phyloP scores from a whole-genome alignment of 768 basidiomycete species.

The Trichaptum fuscoviolaceum region DNA sequence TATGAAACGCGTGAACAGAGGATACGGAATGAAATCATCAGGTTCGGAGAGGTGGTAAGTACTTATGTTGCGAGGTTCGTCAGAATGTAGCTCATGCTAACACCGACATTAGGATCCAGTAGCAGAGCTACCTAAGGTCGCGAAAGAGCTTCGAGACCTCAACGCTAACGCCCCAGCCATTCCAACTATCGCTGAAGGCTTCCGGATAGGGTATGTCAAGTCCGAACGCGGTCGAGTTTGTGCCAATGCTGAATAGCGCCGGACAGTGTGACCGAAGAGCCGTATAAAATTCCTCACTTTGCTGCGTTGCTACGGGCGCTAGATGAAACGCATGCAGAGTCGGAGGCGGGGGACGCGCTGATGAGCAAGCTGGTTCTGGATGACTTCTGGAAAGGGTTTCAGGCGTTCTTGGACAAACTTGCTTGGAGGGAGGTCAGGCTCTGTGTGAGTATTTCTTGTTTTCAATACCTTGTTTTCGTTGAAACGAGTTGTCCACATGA shows the following conservation, averaged over 20 bases:
- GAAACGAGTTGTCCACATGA: neutral
- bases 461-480: neutral
- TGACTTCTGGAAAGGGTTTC: slow-evolving; percentile 90
- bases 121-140: slow-evolving; percentile 65
- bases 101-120: slow-evolving; percentile 49
- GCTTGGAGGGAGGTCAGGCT: slow-evolving; percentile 89
- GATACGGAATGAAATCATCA: slow-evolving; percentile 60
- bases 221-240: neutral
- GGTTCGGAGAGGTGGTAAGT: slow-evolving; percentile 79
- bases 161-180: slow-evolving; percentile 47
- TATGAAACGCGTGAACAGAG: slow-evolving; percentile 71
- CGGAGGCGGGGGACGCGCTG: slow-evolving; percentile 29
- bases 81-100: slow-evolving; percentile 2
- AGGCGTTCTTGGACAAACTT: slow-evolving; percentile 79
- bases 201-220: slow-evolving; percentile 59
- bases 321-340: slow-evolving; percentile 40
- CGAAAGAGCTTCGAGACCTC: slow-evolving; percentile 54
- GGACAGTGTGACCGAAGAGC: slow-evolving; percentile 80
- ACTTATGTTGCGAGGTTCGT: neutral
- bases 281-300: slow-evolving; percentile 89
- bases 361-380: slow-evolving; percentile 72
- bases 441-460: slow-evolving; percentile 53
- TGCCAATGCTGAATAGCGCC: slow-evolving; percentile 11
- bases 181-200: slow-evolving; percentile 63
- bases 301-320: slow-evolving; percentile 73